Conservation (phyloP, 1,284 basidiomycete genomes). For the Cronartium quercuum region DNA sequence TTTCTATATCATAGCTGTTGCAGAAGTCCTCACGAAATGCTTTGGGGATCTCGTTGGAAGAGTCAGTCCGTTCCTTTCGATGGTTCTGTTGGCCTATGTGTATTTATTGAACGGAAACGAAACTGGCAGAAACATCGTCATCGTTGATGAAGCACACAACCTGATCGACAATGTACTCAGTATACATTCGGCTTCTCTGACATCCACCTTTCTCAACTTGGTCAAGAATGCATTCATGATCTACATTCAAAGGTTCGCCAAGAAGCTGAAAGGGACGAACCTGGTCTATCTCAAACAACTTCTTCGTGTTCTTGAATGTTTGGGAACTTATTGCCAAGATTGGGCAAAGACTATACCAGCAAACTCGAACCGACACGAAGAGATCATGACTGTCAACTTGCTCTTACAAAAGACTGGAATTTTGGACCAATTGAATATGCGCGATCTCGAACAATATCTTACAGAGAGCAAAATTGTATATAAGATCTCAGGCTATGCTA, state of each 20-base stretch:
- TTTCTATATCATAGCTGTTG: conserved; percentile 54
- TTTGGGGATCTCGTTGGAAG: conserved; percentile 71
- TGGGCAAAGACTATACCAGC: conserved; percentile 51
- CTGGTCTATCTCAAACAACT: conserved; percentile 73
- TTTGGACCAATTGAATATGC: conserved; percentile 45
- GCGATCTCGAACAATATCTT: conserved; percentile 73
- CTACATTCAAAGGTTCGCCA: conserved; percentile 73
- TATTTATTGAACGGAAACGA: background rate
- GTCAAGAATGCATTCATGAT: conserved; percentile 70
- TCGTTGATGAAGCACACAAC: conserved; percentile 93
- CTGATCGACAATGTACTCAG: conserved; percentile 68
- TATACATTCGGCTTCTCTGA: conserved; percentile 68
- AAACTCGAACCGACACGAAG: conserved; percentile 50
- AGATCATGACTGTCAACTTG: conserved; percentile 61
- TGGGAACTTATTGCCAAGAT: conserved; percentile 57
- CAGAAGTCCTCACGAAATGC: conserved; percentile 78
- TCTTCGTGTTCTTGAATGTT: conserved; percentile 62
- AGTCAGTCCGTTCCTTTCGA: conserved; percentile 49
- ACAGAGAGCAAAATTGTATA: conserved; percentile 68
- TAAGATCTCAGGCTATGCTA: conserved; percentile 73
- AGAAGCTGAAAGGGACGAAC: conserved; percentile 66
- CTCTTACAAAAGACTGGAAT: conserved; percentile 63
- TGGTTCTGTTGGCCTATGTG: background rate
- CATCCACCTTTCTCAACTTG: conserved; percentile 57
- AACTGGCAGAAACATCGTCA: conserved; percentile 59